Conservation (phyloP, 345 rosid species). For the Sapria himalayana region DNA sequence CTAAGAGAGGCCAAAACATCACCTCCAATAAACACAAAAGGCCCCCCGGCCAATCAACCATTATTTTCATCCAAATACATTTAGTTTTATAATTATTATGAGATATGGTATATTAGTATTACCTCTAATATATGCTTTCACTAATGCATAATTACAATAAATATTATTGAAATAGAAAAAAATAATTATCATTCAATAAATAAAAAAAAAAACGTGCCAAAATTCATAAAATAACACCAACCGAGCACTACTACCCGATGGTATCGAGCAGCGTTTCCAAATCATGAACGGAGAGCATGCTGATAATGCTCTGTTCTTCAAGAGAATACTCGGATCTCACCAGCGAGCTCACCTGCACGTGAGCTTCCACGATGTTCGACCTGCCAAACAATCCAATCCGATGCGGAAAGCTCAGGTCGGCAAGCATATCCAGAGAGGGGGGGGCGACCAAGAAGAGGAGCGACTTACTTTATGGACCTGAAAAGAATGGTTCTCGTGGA, state of each 20-base stretch:
- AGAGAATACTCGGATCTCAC: constrained; percentile 50
- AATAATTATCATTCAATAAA: too few relatives aligned
- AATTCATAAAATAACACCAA: too few relatives aligned
- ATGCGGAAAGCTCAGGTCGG: background rate
- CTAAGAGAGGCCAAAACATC: too few relatives aligned
- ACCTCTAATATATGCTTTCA: too few relatives aligned
- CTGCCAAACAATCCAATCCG: constrained; percentile 18
- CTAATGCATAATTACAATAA: too few relatives aligned
- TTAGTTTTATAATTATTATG: too few relatives aligned
- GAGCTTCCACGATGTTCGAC: constrained; percentile 93
- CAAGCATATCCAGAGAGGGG: background rate
- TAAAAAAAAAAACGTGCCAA: too few relatives aligned
- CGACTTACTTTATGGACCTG: constrained; percentile 75
- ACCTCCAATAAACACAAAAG: too few relatives aligned
- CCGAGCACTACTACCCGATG: constrained; percentile 36
- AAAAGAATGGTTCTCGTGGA: constrained; percentile 76
- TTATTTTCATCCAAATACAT: too few relatives aligned
- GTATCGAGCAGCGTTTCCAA: constrained; percentile 62
- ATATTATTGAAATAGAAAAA: too few relatives aligned
- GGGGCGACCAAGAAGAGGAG: background rate
- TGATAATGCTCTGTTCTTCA: constrained; percentile 47
- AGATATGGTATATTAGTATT: too few relatives aligned
- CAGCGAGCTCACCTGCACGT: constrained; percentile 53
- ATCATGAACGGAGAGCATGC: constrained; percentile 40
- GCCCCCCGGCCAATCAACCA: too few relatives aligned